Conservation (phyloP, 73 alveolate genomes). For the Paraurostyla sp. region DNA sequence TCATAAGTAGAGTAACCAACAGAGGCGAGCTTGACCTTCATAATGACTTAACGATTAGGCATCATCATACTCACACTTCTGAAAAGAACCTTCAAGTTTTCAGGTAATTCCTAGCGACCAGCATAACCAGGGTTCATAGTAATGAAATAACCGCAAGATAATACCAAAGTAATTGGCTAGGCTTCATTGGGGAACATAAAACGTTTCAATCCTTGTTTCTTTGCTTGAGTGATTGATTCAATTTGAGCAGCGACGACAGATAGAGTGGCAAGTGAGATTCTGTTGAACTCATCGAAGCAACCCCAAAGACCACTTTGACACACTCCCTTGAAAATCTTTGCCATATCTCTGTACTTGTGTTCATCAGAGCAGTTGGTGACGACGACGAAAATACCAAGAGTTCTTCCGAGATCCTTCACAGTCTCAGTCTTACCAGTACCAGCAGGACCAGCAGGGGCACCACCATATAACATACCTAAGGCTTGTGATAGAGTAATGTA, state of each 20-base stretch:
- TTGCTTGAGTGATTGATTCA: conserved; percentile 95
- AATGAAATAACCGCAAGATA: conserved; percentile 98
- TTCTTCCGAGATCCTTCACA: conserved; percentile 99
- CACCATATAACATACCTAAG: conserved; percentile 99
- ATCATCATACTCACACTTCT: conserved; percentile 99
- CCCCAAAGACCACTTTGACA: conserved; percentile 99
- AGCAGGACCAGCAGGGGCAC: conserved; percentile 99
- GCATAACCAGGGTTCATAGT: conserved; percentile 99
- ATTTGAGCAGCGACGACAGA: conserved; percentile 99
- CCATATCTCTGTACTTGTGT: conserved; percentile 99
- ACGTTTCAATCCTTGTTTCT: conserved; percentile 95
- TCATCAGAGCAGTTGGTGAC: conserved; percentile 99
- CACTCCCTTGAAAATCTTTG: conserved; percentile 99
- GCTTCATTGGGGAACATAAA: conserved; percentile 99
- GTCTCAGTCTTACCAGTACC: conserved; percentile 99
- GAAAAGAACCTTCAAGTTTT: conserved; percentile 99
- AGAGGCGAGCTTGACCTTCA: conserved; percentile 99
- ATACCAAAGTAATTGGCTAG: conserved; percentile 88
- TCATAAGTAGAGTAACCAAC: conserved; percentile 97
- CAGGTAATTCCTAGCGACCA: conserved; percentile 99
- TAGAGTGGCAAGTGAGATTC: conserved; percentile 99
- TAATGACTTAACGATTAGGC: conserved; percentile 99
- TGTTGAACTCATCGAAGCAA: conserved; percentile 99
- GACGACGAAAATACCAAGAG: conserved; percentile 99
- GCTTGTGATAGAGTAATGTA: conserved; percentile 99